Evolutionary conservation across 441 rosid species (phyloP).

Genomic region (Bocquillonia castaneifolia): DNA sequence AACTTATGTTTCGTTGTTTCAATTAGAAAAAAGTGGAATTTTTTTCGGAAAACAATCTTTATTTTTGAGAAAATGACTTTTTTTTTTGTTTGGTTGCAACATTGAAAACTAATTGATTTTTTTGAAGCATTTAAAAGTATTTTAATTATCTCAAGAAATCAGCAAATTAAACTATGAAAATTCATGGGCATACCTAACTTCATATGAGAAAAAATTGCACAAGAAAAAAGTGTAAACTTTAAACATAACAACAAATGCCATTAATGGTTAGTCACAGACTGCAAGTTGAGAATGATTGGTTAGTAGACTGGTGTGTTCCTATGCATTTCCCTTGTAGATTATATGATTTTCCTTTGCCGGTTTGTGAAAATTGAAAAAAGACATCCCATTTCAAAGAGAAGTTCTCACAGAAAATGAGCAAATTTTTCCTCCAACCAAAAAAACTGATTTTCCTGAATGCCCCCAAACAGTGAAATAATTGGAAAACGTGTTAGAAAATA

Average conservation of each 20-base stretch:
- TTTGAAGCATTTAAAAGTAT: too few relatives aligned
- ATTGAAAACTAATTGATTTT: not conserved
- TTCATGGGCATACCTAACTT: not conserved
- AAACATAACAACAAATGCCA: not conserved
- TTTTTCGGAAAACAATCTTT: not conserved
- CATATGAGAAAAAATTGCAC: not conserved
- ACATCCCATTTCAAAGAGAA: not conserved
- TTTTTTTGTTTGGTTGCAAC: not conserved
- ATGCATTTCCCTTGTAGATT: not conserved
- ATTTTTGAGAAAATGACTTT: not conserved
- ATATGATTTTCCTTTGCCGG: not conserved
- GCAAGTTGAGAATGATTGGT: not conserved
- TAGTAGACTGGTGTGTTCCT: not conserved
- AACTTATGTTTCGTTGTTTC: not conserved
- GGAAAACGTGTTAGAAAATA: not conserved
- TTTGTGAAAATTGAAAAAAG: not conserved
- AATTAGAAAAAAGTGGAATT: not conserved
- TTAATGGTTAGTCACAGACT: not conserved
- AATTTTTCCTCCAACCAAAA: not conserved
- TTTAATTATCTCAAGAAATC: not conserved
- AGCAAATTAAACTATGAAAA: not conserved
- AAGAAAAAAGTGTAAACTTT: not conserved
- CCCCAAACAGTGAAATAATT: not conserved
- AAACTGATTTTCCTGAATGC: not conserved
- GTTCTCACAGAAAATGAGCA: not conserved